phyloP scores from a whole-genome alignment of 441 rosid genomes.

The Lagerstroemia fauriei region DNA sequence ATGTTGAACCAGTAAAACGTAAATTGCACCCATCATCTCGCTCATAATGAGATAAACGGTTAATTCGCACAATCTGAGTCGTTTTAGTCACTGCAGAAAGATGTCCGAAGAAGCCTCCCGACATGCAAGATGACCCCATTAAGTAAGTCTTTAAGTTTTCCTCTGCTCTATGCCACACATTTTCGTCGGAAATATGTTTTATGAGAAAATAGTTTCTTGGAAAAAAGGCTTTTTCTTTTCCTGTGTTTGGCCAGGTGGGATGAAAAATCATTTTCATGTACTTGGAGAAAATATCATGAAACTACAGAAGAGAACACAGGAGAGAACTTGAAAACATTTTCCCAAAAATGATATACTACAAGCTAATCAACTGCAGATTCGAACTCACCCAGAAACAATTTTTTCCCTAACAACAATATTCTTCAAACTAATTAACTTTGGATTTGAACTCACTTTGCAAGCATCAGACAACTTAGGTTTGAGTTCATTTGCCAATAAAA shows the following conservation, averaged over 20 bases:
- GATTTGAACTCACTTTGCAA: no score
- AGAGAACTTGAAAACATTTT: background rate
- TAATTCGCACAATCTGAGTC: background rate
- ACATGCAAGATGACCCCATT: slow-evolving; percentile 50
- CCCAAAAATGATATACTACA: background rate
- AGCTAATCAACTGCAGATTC: no score
- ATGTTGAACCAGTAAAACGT: background rate
- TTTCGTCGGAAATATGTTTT: background rate
- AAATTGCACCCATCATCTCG: background rate
- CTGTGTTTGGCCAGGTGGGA: background rate
- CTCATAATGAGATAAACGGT: background rate
- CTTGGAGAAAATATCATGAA: background rate
- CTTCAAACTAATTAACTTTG: no score
- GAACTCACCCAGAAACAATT: no score
- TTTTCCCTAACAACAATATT: no score
- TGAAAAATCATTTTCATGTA: background rate
- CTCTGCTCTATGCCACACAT: background rate
- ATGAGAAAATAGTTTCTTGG: no score
- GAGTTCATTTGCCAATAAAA: slow-evolving; percentile 15
- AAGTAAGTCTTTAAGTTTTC: slow-evolving; percentile 46
- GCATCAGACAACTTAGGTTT: slow-evolving; percentile 6
- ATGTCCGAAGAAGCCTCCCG: slow-evolving; percentile 40
- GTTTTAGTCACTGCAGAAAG: slow-evolving; percentile 43
- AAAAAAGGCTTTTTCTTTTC: no score
- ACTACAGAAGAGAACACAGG: background rate